Base-by-base conservation (phyloP, 179 eudicot species). In the Carnegiea gigantea region DNA sequence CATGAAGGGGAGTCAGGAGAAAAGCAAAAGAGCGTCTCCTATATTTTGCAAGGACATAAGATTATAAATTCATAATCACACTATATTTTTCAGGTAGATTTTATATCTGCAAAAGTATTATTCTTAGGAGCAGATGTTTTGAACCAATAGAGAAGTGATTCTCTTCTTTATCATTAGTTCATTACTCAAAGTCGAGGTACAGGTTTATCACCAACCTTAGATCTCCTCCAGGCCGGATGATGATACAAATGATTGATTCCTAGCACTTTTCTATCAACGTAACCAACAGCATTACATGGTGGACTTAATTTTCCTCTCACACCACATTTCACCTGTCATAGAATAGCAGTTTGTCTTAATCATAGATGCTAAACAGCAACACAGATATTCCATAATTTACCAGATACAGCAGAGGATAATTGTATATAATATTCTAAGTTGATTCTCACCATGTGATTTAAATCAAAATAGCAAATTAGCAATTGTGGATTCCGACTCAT, bases 241-340 rank as follows among this genome's bases (percentile, higher is more conserved):
- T 79, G 88, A 88, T 95, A 95, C 91, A 95, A 60, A 77, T 93
- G 98, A 79, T 90, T 89, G 72, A 92, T 86, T 24, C 98, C 98
- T 38, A 90, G 88, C 81, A 95, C 81, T 76, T 82, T 64, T 82
- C 98, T 88, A 83, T 95, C 98, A 48, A 95, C 86, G 85, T 90
- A 95, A 72, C 97, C 98, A 53, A 89, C 98, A 53, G 98, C 94
- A 85, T 95, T 95, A 87, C 98, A 95, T 38, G 97, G 92, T 72
- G 95, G 95, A 88, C 87, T 86, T 65, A 95, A 78, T 49, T 84
- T 89, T 78, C 98, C 98, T 81, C 94, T 92, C 79, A 92, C 92
- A 40, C 90, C 90, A 78, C 97, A 93, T 12, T 73, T 64, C 74
- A 95, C 94, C 97, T 95, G 87, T 77, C 74, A 80, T 33, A 68